Percentiles rank a stretch among this genome's conserved stretches.
These are phyloP conservation scores for Colletotrichum costaricense DNA, from an alignment of 2,329 filamentous ascomycete species.

Conservation along the genomic window DNA sequence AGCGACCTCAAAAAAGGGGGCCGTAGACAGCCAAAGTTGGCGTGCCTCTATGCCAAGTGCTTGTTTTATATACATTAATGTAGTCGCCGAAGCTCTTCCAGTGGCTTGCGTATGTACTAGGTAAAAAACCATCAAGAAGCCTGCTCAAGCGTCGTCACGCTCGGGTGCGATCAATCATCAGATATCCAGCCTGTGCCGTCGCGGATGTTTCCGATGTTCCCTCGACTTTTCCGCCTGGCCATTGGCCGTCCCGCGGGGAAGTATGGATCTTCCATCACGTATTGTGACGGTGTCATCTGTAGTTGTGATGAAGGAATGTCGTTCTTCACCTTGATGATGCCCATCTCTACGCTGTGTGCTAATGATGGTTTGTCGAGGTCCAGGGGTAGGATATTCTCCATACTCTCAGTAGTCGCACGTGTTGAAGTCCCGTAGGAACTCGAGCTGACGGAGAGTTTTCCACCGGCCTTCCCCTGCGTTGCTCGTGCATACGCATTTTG, in stretches of 20 bases:
- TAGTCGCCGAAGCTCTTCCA: background rate
- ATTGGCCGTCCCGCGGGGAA: constrained; percentile 28
- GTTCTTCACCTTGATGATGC: constrained; percentile 28
- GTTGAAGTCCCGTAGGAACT: constrained; percentile 13
- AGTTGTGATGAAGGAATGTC: background rate
- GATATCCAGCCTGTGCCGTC: constrained; percentile 28
- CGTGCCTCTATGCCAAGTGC: constrained; percentile 4
- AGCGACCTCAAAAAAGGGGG: background rate
- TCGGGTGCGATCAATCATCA: constrained; percentile 2
- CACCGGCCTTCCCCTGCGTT: background rate
- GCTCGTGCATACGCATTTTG: constrained; percentile 26
- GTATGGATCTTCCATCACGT: constrained; percentile 27
- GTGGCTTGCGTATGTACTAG: constrained; percentile 3
- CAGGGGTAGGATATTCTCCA: constrained; percentile 28
- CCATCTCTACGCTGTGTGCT: constrained; percentile 31
- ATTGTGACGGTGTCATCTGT: background rate
- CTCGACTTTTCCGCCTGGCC: constrained; percentile 17
- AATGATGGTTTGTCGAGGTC: constrained; percentile 23
- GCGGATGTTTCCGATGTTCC: background rate
- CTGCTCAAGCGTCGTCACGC: background rate
- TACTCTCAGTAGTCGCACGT: constrained; percentile 21
- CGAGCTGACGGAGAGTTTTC: constrained; percentile 22
- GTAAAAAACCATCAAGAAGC: background rate
- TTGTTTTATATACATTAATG: constrained; percentile 27
- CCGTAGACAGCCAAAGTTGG: background rate